Evolutionary conservation across 2,329 filamentous ascomycete species (phyloP), one percentile per base, ranked within the genome.

Genomic region (Pseudodiploospora longispora): DNA sequence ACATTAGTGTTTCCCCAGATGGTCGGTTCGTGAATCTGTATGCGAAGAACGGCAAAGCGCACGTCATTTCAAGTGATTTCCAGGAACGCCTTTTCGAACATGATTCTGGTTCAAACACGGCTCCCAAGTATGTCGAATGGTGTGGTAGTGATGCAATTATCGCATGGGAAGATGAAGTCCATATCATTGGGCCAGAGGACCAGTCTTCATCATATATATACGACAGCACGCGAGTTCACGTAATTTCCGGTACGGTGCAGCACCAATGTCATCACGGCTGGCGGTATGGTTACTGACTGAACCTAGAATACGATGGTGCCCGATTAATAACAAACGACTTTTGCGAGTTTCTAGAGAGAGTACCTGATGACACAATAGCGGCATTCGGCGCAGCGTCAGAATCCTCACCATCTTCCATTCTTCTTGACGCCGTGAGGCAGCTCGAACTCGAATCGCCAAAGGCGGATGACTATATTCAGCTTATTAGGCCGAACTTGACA

Each of bases 271-370:
- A 19, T 10, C 38, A 19, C 10, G 7, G 10, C 6, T 6, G 4
- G 3, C 32, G 9, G 33, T 8, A 6, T 38, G 4, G 5, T n/a
- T 38, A n/a, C 51, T 59, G 7, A 55, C 40, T 9, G 4, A 2
- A 3, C 27, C 1, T 38, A 78, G 80, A 83, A 51, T 69, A 78
- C 49, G 93, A 98, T 59, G 93, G 93, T n/a, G 83, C 95, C 27
- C 80, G 90, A 10, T 69, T 98, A 6, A 74, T 98, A 38, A 95
- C 88, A 3, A 95, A 94, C 55, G 87, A 95, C 56, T 82, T 86
- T n/a, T 97, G 91, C 65, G 93, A 98, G 55, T 97, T 97, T 58
- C 61, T 98, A n/a, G 90, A 98, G 57, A 90, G 89, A 58, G 89
- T 98, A 0, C 87, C 91, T 0, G 80, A 83, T 51, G 85, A 88